Percentiles rank a stretch among this genome's conserved stretches.
phyloP scores from a whole-genome alignment of 768 basidiomycete genomes.

The Amanita fuliginea region DNA sequence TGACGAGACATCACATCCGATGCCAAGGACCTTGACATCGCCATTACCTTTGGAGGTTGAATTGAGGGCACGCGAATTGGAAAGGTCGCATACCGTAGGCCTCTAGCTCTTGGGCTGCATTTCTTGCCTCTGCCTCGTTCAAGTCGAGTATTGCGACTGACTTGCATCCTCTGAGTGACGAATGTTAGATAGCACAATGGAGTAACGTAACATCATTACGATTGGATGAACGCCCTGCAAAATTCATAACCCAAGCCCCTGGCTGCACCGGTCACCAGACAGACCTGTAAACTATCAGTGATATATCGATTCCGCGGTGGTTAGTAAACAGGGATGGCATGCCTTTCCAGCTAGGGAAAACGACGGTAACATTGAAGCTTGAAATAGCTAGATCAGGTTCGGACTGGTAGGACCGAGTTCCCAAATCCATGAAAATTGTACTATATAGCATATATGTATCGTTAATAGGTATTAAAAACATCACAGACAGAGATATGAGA shows the following conservation, averaged over 20 bases:
- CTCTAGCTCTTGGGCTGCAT: slow-evolving; percentile 57
- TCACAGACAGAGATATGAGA: slow-evolving; percentile 20
- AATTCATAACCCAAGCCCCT: slow-evolving; percentile 87
- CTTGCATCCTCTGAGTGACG: slow-evolving; percentile 57
- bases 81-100: slow-evolving; percentile 7
- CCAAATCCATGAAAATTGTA: not conserved
- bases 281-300: slow-evolving; percentile 42
- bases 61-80: slow-evolving; percentile 15
- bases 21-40: slow-evolving; percentile 57
- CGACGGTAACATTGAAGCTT: slow-evolving; percentile 40
- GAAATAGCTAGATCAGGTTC: no score
- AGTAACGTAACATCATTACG: slow-evolving; percentile 27
- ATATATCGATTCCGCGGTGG: not conserved
- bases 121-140: slow-evolving; percentile 53
- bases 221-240: slow-evolving; percentile 81
- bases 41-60: slow-evolving; percentile 39
- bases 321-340: slow-evolving; percentile 8
- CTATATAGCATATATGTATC: slow-evolving; percentile 14
- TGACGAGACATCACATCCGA: slow-evolving; percentile 83
- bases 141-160: slow-evolving; percentile 76
- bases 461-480: slow-evolving; percentile 11
- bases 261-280: slow-evolving; percentile 89
- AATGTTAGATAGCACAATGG: no score
- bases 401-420: no score
- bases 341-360: slow-evolving; percentile 80